These are phyloP conservation scores for Cyamopsis tetragonoloba DNA, from an alignment of 306 rosid species.

Conservation along the genomic window DNA sequence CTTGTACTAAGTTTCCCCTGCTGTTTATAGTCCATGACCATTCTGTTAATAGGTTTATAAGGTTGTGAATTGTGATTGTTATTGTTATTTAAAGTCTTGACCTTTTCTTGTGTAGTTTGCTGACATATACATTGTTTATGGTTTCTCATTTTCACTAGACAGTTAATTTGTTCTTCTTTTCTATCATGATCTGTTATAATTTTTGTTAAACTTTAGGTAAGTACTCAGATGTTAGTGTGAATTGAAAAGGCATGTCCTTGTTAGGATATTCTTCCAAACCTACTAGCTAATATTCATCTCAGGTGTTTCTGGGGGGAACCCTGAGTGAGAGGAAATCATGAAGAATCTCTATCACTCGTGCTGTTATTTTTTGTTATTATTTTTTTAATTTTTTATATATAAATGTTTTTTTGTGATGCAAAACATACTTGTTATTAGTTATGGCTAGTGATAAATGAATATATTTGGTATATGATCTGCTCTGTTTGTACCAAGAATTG, in stretches of 20 bases:
- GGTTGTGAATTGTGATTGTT: too few species aligned
- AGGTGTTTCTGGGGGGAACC: not conserved
- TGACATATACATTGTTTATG: not conserved
- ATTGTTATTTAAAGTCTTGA: not conserved
- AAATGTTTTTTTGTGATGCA: not conserved
- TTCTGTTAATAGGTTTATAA: not conserved
- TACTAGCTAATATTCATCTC: not conserved
- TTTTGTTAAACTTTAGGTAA: not conserved
- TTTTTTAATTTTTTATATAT: too few species aligned
- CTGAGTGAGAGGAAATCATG: not conserved
- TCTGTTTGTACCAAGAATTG: conserved; percentile 10
- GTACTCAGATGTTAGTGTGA: conserved; percentile 4
- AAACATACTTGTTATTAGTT: not conserved
- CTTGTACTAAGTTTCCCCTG: conserved; percentile 13
- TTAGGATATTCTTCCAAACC: not conserved
- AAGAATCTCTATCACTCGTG: not conserved
- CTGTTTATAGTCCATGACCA: not conserved
- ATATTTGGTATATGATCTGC: conserved; percentile 13
- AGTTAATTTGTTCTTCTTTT: conserved; percentile 3
- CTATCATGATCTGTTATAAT: not conserved
- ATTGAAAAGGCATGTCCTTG: not conserved
- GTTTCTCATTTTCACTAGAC: not conserved
- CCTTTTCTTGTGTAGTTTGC: not conserved
- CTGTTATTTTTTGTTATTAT: not conserved
- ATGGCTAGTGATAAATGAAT: not conserved